These are phyloP conservation scores for Aegilops tauschii DNA, from an alignment of 176 grass and related monocot species.

Conservation along the genomic window DNA sequence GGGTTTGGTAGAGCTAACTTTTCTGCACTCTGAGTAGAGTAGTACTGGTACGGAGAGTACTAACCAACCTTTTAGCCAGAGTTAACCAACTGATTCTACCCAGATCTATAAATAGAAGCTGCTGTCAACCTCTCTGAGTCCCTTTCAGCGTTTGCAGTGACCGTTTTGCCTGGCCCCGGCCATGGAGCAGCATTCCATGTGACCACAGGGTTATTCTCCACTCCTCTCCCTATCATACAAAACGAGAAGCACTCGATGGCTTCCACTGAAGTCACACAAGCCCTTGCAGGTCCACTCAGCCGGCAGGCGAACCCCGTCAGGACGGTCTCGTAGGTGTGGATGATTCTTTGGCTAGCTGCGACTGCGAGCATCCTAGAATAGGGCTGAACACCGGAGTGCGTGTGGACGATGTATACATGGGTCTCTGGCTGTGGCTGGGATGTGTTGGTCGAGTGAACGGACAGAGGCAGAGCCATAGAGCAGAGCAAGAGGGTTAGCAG, in stretches of 20 bases:
- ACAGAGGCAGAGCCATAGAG: no score
- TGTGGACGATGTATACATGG: no score
- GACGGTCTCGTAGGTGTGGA: no score
- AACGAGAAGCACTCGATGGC: conserved; percentile 47
- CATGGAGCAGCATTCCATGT: conserved; percentile 20
- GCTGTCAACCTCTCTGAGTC: background rate
- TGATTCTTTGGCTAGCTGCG: no score
- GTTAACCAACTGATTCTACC: conserved; percentile 10
- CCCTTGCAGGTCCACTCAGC: conserved; percentile 1
- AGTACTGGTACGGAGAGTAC: background rate
- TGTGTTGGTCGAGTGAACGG: no score
- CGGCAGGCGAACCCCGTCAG: no score
- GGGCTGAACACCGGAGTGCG: no score
- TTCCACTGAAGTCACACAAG: conserved; percentile 43
- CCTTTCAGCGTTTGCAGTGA: background rate
- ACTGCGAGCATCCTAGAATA: no score
- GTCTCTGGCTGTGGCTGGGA: no score
- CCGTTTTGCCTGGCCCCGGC: conserved; percentile 17
- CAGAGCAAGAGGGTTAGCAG: no score
- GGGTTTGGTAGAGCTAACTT: background rate
- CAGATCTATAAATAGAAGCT: background rate
- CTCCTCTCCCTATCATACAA: conserved; percentile 35
- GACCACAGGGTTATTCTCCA: conserved; percentile 20
- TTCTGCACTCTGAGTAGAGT: background rate
- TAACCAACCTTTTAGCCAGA: background rate